Evolutionary conservation across 2,329 filamentous ascomycete genomes (phyloP).

Genomic region (Exophiala phaeomuriformis): DNA sequence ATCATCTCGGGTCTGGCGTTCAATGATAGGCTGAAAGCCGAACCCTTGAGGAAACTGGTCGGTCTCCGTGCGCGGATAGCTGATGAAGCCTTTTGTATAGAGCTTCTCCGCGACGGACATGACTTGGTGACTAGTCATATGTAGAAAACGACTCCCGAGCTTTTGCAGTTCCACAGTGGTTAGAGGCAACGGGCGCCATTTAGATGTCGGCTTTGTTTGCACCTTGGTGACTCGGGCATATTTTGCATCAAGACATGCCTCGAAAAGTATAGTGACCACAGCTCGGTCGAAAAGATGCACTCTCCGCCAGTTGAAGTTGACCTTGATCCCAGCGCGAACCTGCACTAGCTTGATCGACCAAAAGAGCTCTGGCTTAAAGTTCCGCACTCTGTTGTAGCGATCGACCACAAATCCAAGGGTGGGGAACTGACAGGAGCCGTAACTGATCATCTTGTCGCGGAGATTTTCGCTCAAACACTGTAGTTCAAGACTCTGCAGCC

Average conservation of each 20-base stretch:
- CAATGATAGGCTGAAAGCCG: conserved; percentile 68
- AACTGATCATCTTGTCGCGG: conserved; percentile 63
- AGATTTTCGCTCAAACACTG: conserved; percentile 62
- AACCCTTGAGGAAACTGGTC: conserved; percentile 91
- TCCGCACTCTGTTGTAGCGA: conserved; percentile 85
- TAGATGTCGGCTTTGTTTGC: conserved; percentile 82
- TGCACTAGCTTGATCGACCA: conserved; percentile 87
- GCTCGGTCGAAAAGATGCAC: conserved; percentile 82
- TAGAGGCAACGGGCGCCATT: conserved; percentile 86
- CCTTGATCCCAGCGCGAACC: conserved; percentile 66
- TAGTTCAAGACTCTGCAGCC: conserved; percentile 75
- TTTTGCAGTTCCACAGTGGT: conserved; percentile 97
- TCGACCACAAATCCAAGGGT: conserved; percentile 96
- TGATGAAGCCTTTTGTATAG: conserved; percentile 93
- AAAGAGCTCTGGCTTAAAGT: conserved; percentile 86
- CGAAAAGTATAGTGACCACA: conserved; percentile 71
- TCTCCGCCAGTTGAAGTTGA: conserved; percentile 77
- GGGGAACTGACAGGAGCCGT: conserved; percentile 94
- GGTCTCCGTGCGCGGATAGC: conserved; percentile 94
- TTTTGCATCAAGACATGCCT: conserved; percentile 71
- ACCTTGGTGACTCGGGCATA: conserved; percentile 75
- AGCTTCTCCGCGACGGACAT: conserved; percentile 80
- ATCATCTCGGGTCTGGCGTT: conserved; percentile 71
- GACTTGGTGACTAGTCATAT: conserved; percentile 83
- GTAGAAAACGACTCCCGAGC: conserved; percentile 78